These are phyloP conservation scores for Sequoia sempervirens DNA, from an alignment of 75 land plant species.

Conservation along the genomic window DNA sequence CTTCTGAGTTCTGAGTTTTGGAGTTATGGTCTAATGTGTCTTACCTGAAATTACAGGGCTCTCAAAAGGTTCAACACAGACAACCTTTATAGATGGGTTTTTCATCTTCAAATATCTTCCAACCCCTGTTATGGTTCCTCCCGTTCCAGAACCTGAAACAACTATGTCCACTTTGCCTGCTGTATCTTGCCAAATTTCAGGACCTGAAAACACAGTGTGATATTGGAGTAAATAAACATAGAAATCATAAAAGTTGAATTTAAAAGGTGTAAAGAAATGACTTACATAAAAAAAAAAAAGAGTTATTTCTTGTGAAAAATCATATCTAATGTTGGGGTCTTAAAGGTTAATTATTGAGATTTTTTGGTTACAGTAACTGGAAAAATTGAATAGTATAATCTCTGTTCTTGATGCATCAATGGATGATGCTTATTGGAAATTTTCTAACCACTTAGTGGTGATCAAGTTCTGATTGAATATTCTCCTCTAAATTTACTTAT, in stretches of 20 bases:
- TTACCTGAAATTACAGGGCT: conserved; percentile 39
- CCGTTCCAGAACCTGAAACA: conserved; percentile 37
- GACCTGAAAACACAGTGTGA: conserved; percentile 18
- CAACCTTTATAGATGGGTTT: conserved; percentile 27
- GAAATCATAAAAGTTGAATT: neutral
- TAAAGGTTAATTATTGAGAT: neutral
- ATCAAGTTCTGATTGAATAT: neutral
- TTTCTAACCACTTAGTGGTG: neutral
- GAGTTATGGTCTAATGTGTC: neutral
- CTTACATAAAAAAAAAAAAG: neutral
- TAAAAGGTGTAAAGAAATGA: neutral
- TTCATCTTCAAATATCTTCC: conserved; percentile 35
- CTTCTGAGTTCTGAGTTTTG: too few relatives aligned
- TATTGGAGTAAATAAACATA: neutral
- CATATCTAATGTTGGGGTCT: neutral
- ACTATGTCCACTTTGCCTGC: conserved; percentile 43
- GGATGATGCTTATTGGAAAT: neutral
- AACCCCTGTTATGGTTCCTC: conserved; percentile 40
- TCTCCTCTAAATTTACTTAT: too few relatives aligned
- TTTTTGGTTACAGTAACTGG: neutral
- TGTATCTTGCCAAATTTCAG: conserved; percentile 45
- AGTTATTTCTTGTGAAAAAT: neutral
- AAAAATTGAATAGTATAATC: neutral
- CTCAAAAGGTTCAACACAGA: conserved; percentile 36
- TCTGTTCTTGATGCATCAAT: neutral